Percentiles rank a stretch among this genome's conserved stretches.
Conservation (phyloP, 2,329 filamentous ascomycete species). For the Verticillium isaacii region DNA sequence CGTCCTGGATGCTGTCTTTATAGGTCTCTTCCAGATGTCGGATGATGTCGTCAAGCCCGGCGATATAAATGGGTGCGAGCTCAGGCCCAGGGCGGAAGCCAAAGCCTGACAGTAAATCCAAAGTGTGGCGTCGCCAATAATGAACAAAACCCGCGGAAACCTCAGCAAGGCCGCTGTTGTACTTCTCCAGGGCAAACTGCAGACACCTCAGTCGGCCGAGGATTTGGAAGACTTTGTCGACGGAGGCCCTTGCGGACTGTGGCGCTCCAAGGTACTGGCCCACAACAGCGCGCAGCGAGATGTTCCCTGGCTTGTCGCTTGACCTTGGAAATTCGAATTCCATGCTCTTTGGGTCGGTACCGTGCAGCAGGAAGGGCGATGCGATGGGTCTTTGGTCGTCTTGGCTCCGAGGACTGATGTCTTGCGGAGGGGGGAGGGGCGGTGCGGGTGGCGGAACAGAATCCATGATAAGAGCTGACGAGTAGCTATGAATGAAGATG, state of each 20-base stretch:
- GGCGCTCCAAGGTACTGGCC: background rate
- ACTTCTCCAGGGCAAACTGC: background rate
- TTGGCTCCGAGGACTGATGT: too few species aligned
- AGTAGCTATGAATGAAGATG: too few species aligned
- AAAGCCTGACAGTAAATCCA: slow-evolving; percentile 4
- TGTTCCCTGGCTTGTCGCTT: background rate
- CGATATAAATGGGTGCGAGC: background rate
- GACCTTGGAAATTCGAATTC: slow-evolving; percentile 2
- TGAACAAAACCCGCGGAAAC: background rate
- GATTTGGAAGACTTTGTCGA: slow-evolving; percentile 3
- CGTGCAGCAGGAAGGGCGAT: too few species aligned
- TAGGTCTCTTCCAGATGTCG: background rate
- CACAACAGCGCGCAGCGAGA: slow-evolving; percentile 2
- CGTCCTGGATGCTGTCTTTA: background rate
- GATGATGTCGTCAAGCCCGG: background rate
- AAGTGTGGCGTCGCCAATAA: slow-evolving; percentile 3
- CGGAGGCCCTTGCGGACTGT: background rate
- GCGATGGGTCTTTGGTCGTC: too few species aligned
- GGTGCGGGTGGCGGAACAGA: too few species aligned
- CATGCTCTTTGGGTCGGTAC: too few species aligned
- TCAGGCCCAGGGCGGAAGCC: background rate
- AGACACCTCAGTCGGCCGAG: background rate
- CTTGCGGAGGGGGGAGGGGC: too few species aligned
- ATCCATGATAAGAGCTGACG: too few species aligned
- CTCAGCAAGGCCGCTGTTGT: background rate